Percentiles rank a stretch among this genome's conserved stretches.
phyloP scores from a whole-genome alignment of 2,329 filamentous ascomycete species.

The Conoideocrella luteorostrata region DNA sequence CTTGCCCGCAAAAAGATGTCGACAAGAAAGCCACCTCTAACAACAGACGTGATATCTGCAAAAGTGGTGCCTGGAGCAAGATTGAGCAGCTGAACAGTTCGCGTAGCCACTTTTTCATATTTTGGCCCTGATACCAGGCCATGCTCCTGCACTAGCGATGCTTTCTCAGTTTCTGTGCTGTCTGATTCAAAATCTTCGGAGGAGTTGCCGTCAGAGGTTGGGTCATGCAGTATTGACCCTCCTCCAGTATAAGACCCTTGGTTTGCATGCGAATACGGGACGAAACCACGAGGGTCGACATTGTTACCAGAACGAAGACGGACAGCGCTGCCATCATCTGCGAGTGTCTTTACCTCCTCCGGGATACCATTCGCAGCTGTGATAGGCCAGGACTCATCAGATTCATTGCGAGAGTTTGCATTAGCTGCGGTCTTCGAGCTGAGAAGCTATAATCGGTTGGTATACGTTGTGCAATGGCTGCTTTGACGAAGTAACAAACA shows the following conservation, averaged over 20 bases:
- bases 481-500: background rate
- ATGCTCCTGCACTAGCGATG: background rate
- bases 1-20: conserved; percentile 57
- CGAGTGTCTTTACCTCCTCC: too few species aligned
- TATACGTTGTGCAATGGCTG: background rate
- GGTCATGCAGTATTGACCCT: too few species aligned
- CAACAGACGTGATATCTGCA: conserved; percentile 54
- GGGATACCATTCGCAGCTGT: background rate
- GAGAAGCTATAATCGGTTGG: conserved; percentile 3
- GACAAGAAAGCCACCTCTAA: conserved; percentile 65
- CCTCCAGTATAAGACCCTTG: too few species aligned
- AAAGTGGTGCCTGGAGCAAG: conserved; percentile 58
- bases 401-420: background rate
- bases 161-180: too few species aligned
- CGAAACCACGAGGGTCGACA: too few species aligned
- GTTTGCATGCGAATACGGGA: too few species aligned
- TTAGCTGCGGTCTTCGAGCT: background rate
- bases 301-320: too few species aligned
- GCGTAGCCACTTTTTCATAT: conserved; percentile 31
- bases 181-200: background rate
- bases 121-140: background rate
- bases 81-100: conserved; percentile 58
- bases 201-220: background rate
- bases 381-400: background rate
- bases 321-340: too few species aligned